Evolutionary conservation across 129 eudicot species (phyloP).

Genomic region (Apium graveolens): DNA sequence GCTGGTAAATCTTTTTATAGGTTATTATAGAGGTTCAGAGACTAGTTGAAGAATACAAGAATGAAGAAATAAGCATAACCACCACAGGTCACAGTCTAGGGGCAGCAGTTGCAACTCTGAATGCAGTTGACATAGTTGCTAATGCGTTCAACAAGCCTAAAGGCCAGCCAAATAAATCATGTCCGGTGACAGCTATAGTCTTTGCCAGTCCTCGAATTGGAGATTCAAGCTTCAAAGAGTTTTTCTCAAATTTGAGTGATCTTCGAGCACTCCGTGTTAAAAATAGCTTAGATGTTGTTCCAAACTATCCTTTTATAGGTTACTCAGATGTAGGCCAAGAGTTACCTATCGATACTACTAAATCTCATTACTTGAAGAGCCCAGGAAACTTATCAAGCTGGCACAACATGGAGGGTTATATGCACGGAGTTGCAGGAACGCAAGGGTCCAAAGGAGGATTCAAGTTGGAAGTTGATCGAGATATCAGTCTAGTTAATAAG

Average conservation of each 20-base stretch:
- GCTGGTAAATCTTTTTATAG: constrained; percentile 11
- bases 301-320: constrained; percentile 49
- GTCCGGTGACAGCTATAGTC: constrained; percentile 59
- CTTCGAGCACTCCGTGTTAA: constrained; percentile 44
- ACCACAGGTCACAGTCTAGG: constrained; percentile 88
- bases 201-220: constrained; percentile 91
- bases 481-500: constrained; percentile 63
- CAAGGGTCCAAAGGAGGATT: constrained; percentile 63
- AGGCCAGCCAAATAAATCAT: constrained; percentile 36
- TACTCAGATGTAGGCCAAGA: constrained; percentile 66
- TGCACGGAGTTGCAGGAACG: constrained; percentile 93
- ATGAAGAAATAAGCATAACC: constrained; percentile 79
- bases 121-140: constrained; percentile 62
- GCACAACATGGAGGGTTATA: constrained; percentile 67
- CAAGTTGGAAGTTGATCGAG: constrained; percentile 45
- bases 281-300: constrained; percentile 57
- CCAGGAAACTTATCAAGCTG: constrained; percentile 51
- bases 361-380: constrained; percentile 52
- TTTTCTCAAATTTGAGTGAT: constrained; percentile 20
- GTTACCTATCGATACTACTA: constrained; percentile 45
- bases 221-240: constrained; percentile 35
- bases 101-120: constrained; percentile 73
- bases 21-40: constrained; percentile 56
- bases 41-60: constrained; percentile 74
- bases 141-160: constrained; percentile 51